Percentiles rank a stretch among this genome's conserved stretches.
Conservation (phyloP, 148 eudicot genomes). For the Camellia japonica region DNA sequence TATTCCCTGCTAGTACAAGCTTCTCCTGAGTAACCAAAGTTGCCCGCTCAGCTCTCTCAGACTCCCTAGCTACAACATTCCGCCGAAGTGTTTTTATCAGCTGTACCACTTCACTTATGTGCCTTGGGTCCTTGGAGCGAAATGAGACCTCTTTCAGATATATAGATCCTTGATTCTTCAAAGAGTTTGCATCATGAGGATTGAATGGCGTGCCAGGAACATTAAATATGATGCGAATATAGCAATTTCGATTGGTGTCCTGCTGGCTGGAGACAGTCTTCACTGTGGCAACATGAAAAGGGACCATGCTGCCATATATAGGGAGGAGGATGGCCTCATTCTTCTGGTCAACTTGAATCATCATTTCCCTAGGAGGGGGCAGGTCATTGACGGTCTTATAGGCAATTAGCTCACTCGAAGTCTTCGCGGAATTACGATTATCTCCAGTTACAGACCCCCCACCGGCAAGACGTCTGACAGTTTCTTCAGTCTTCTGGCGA, state of each 20-base stretch:
- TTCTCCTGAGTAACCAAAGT: constrained; percentile 88
- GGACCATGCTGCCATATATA: constrained; percentile 82
- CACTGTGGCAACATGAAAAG: constrained; percentile 83
- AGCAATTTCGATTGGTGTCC: constrained; percentile 77
- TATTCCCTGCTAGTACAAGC: constrained; percentile 60
- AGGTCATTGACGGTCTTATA: constrained; percentile 82
- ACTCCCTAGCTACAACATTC: constrained; percentile 75
- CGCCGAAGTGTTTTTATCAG: constrained; percentile 75
- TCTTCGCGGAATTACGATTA: constrained; percentile 40
- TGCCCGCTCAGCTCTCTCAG: constrained; percentile 95
- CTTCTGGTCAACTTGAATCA: constrained; percentile 91
- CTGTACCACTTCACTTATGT: constrained; percentile 79
- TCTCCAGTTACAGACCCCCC: constrained; percentile 53
- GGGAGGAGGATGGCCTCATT: constrained; percentile 83
- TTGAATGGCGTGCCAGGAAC: constrained; percentile 78
- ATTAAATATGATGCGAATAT: constrained; percentile 73
- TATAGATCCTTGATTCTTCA: constrained; percentile 67
- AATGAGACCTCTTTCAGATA: constrained; percentile 85
- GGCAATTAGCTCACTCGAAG: constrained; percentile 68
- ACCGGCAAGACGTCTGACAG: constrained; percentile 88
- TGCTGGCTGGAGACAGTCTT: constrained; percentile 90
- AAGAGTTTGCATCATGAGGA: constrained; percentile 66
- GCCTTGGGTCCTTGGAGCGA: constrained; percentile 86
- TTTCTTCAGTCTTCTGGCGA: constrained; percentile 94
- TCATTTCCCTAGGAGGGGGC: constrained; percentile 79